Percentiles rank a stretch among this genome's conserved stretches.
phyloP scores from a whole-genome alignment of 2,329 filamentous ascomycete species.

The Colletotrichum tropicale region DNA sequence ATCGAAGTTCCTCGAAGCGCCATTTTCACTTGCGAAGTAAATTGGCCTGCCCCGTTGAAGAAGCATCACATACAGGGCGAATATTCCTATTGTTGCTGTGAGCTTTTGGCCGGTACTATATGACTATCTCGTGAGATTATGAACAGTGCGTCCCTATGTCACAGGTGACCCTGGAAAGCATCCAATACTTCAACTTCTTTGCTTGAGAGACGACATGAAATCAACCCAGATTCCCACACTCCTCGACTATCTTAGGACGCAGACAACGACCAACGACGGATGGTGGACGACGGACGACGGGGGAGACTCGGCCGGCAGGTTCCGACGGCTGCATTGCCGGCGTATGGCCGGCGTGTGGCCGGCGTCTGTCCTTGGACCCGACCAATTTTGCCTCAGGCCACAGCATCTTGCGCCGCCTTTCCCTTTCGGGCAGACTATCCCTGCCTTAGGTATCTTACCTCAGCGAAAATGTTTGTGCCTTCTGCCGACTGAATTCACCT shows the following conservation, averaged over 20 bases:
- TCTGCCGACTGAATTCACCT: conserved; percentile 4
- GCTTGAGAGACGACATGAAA: neutral
- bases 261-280: neutral
- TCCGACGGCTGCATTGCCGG: neutral
- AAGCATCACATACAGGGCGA: neutral
- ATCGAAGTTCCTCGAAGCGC: neutral
- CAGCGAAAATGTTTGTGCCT: neutral
- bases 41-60: neutral
- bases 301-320: neutral
- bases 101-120: neutral
- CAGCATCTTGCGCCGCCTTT: neutral
- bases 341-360: neutral
- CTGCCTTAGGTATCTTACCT: neutral
- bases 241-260: neutral
- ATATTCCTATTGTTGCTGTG: neutral
- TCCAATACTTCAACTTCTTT: neutral
- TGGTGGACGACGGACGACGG: neutral
- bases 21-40: neutral
- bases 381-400: neutral
- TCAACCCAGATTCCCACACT: neutral
- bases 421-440: neutral
- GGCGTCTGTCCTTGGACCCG: neutral
- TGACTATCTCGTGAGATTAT: neutral
- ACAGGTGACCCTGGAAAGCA: neutral
- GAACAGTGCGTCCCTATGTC: neutral